Base-by-base conservation (phyloP, 192 early-diverging fungal genomes). In the Irineochytrium annulatum region DNA sequence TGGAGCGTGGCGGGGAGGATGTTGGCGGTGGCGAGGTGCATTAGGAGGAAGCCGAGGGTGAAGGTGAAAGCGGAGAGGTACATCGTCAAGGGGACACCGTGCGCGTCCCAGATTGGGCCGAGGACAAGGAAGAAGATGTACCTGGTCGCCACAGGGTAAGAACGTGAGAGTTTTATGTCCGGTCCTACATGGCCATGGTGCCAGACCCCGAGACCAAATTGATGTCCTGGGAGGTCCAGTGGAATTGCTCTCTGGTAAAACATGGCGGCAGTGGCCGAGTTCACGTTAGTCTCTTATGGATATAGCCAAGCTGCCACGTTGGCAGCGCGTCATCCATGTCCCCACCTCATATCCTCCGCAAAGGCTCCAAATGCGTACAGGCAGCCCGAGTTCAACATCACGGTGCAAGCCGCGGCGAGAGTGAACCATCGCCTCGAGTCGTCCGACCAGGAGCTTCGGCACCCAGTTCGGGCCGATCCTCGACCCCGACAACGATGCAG, bases 111-210 rank as follows among this genome's bases (percentile, higher is more conserved):
- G 31, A 73, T 26, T 16, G 71, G 71, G 0, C 71, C 71, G 44
- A 68, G 53, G 45, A 68, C 37, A 5, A 73, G 49, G 56, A 59
- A 73, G n/a, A n/a, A n/a, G n/a, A n/a, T n/a, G n/a, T n/a, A n/a
- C n/a, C n/a, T n/a, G n/a, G n/a, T n/a, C n/a, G n/a, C n/a, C n/a
- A n/a, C n/a, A n/a, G n/a, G n/a, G n/a, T n/a, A n/a, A n/a, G n/a
- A n/a, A n/a, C n/a, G n/a, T n/a, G n/a, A n/a, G n/a, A n/a, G n/a
- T n/a, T n/a, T n/a, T n/a, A n/a, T n/a, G n/a, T n/a, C n/a, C n/a
- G n/a, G n/a, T n/a, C n/a, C n/a, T n/a, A n/a, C n/a, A n/a, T n/a
- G n/a, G n/a, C n/a, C n/a, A n/a, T n/a, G n/a, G n/a, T 64, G 13
- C 67, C 68, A 11, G 67, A 55, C 8, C 62, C 58, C 3, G 67